phyloP scores from a whole-genome alignment of 2,329 filamentous ascomycete genomes.

The Aspergillus puulaauensis region DNA sequence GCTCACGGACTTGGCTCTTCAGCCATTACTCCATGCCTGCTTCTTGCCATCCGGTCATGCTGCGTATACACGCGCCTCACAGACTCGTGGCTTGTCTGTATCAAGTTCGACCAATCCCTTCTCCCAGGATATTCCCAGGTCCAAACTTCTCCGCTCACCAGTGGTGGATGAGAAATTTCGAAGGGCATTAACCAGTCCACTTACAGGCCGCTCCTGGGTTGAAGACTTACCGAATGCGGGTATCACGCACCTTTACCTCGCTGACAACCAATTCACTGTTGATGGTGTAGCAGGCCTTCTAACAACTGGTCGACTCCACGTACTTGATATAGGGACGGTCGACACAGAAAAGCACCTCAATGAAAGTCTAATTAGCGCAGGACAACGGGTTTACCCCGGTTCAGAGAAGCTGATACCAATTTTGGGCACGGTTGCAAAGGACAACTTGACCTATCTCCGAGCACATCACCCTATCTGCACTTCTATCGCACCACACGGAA shows the following conservation, averaged over 20 bases:
- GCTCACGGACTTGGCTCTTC: constrained; percentile 56
- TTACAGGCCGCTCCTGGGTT: constrained; percentile 55
- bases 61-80: not conserved
- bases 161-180: constrained; percentile 50
- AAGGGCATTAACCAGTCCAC: constrained; percentile 48
- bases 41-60: constrained; percentile 34
- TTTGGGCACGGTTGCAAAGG: constrained; percentile 47
- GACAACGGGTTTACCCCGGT: constrained; percentile 42
- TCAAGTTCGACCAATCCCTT: not conserved
- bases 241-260: constrained; percentile 61
- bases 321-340: constrained; percentile 56
- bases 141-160: constrained; percentile 28
- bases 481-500: constrained; percentile 39
- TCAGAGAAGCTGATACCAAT: constrained; percentile 56
- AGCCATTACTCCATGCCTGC: constrained; percentile 53
- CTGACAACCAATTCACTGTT: constrained; percentile 55
- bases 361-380: constrained; percentile 10
- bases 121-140: not conserved
- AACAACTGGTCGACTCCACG: constrained; percentile 52
- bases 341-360: constrained; percentile 32
- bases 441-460: constrained; percentile 54
- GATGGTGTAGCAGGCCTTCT: constrained; percentile 57
- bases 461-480: constrained; percentile 57
- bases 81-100: constrained; percentile 1
- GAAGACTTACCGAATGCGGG: constrained; percentile 56